Evolutionary conservation across 2,329 filamentous ascomycete genomes (phyloP).

Genomic region (Paecilomyces formosus): DNA sequence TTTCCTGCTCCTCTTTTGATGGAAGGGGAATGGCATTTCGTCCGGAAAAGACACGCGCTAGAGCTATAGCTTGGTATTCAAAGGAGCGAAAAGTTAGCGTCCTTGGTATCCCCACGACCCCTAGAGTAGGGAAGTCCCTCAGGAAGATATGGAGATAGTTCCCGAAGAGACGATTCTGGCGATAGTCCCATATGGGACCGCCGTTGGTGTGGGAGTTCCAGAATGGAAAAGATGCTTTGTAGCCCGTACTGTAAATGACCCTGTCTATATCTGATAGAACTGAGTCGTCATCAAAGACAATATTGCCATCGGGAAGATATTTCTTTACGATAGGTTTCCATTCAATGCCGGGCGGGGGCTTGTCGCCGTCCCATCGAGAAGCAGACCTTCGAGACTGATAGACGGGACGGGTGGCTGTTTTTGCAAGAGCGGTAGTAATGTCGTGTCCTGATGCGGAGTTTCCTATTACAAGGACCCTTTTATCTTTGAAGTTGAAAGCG

Average conservation of each 20-base stretch:
- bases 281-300: conserved; percentile 49
- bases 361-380: conserved; percentile 45
- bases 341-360: conserved; percentile 40
- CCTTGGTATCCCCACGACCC: conserved; percentile 37
- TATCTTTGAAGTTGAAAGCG: conserved; percentile 21
- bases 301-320: conserved; percentile 35
- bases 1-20: conserved; percentile 36
- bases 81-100: conserved; percentile 56
- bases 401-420: conserved; percentile 37
- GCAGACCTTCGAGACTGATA: conserved; percentile 46
- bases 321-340: conserved; percentile 49
- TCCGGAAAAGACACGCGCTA: conserved; percentile 49
- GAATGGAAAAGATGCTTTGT: conserved; percentile 38
- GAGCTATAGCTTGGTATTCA: conserved; percentile 58
- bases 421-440: conserved; percentile 44
- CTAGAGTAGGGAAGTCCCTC: conserved; percentile 42
- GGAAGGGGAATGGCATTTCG: conserved; percentile 40
- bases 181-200: conserved; percentile 44
- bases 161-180: conserved; percentile 34
- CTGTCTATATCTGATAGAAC: conserved; percentile 46
- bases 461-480: conserved; percentile 52
- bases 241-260: conserved; percentile 56
- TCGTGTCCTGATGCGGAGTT: conserved; percentile 56
- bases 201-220: conserved; percentile 46
- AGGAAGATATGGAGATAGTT: conserved; percentile 50